phyloP scores from a whole-genome alignment of 495 filamentous ascomycete genomes.

The Jackrogersella multiformis region DNA sequence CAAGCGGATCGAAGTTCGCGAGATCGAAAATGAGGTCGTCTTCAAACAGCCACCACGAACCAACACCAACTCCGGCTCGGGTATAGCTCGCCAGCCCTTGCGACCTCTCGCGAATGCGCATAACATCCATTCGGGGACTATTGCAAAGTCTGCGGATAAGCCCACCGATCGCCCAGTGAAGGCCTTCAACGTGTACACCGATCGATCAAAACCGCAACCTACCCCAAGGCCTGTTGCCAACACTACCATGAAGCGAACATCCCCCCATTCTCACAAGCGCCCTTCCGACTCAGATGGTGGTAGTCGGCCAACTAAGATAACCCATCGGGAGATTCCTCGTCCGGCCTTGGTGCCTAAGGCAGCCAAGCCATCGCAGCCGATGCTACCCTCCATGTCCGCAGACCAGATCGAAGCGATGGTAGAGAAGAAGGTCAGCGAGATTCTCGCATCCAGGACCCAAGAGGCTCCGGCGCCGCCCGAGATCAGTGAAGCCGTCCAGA shows the following conservation, averaged over 20 bases:
- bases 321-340: conserved; percentile 39
- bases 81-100: conserved; percentile 75
- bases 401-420: conserved; percentile 91
- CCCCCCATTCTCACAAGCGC: conserved; percentile 55
- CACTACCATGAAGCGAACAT: conserved; percentile 49
- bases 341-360: conserved; percentile 46
- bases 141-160: conserved; percentile 57
- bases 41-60: conserved; percentile 74
- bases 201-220: conserved; percentile 64
- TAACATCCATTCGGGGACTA: conserved; percentile 61
- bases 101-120: conserved; percentile 75
- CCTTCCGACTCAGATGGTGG: conserved; percentile 52
- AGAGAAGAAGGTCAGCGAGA: conserved; percentile 88
- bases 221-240: conserved; percentile 44
- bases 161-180: conserved; percentile 77
- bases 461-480: conserved; percentile 58
- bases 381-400: conserved; percentile 65
- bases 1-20: conserved; percentile 94
- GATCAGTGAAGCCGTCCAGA: conserved; percentile 79
- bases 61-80: conserved; percentile 56
- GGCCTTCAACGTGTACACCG: conserved; percentile 83
- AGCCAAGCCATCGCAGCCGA: conserved; percentile 50
- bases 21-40: conserved; percentile 91
- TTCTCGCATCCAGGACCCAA: conserved; percentile 75
- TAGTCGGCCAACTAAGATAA: conserved; percentile 54